Evolutionary conservation across 2,329 filamentous ascomycete species (phyloP), one percentile per base, ranked within the genome.

Genomic region (Seiridium cupressi): DNA sequence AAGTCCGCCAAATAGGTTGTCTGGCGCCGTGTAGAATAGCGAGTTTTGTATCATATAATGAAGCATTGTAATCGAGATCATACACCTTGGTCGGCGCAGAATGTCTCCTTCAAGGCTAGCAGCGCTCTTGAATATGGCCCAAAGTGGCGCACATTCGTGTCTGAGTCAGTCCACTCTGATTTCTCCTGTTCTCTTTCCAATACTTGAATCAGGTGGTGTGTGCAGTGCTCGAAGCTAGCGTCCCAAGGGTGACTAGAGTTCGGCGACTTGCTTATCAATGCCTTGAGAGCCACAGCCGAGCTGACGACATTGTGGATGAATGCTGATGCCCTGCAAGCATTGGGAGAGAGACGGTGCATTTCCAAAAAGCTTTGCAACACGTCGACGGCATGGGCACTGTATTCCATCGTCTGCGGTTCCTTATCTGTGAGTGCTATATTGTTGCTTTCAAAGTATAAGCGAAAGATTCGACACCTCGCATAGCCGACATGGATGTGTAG

Each of bases 271-370:
- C 36, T 44, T 38, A 55, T 55, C 51, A 55, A 35, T 10, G 13
- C 51, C 40, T 55, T 55, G n/a, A 55, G 38, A 4, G 51, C 51
- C 8, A 55, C 51, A 31, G 51, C 51, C n/a, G 51, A 55, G 51
- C 51, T 55, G 18, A 55, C 51, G n/a, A 55, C 51, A 26, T 55
- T 55, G 31, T 55, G 51, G 40, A 55, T 55, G 38, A 55, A 55
- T 9, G 51, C 51, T 6, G 51, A 55, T 8, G 51, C 51, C 36
- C 51, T 11, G 38, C 51, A 55, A 3, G 51, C 51, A 31, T 55
- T 55, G 36, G 51, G 36, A 7, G 51, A 55, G n/a, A 55, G 38
- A 18, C 51, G 51, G 38, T 55, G 51, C 51, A 55, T 55, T 11
- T 55, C 51, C 8, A 55, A 35, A n/a, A 55, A 55, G 38, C 51